phyloP scores from a whole-genome alignment of 23 red algal species.

The Rhodosorus marinus region DNA sequence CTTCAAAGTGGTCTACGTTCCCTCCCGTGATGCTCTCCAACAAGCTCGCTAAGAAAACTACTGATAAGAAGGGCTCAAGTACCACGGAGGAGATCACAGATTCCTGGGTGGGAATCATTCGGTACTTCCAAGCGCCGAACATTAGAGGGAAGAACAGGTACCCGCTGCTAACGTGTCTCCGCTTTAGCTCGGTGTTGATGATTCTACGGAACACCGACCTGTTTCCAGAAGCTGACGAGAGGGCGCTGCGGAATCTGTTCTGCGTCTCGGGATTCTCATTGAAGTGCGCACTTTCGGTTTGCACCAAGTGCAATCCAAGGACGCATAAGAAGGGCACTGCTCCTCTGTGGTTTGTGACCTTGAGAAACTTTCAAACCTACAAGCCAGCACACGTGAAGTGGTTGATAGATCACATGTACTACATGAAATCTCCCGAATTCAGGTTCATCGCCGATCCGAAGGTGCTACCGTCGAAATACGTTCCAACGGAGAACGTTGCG shows the following conservation, averaged over 20 bases:
- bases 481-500: slow-evolving; percentile 30
- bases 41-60: slow-evolving; percentile 49
- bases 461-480: slow-evolving; percentile 25
- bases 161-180: slow-evolving; percentile 50
- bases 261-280: slow-evolving; percentile 29
- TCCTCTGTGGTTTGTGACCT: slow-evolving; percentile 49
- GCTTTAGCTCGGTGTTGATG: slow-evolving; percentile 54
- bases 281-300: no score
- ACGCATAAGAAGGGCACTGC: no score
- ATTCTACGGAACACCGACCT: slow-evolving; percentile 14
- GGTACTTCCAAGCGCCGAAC: slow-evolving; percentile 82
- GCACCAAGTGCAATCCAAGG: no score
- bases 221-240: slow-evolving; percentile 46
- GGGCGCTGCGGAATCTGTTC: slow-evolving; percentile 24
- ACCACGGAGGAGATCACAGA: slow-evolving; percentile 55
- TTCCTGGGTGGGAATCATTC: slow-evolving; percentile 47
- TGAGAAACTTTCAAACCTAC: slow-evolving; percentile 12
- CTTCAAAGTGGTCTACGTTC: no score
- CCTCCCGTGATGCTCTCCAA: slow-evolving; percentile 40
- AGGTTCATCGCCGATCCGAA: slow-evolving; percentile 54
- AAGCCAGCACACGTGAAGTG: slow-evolving; percentile 14
- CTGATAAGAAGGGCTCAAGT: slow-evolving; percentile 26
- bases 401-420: slow-evolving; percentile 56
- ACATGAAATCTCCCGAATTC: slow-evolving; percentile 35
- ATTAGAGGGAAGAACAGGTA: slow-evolving; percentile 75